These are phyloP conservation scores for Suhomyces canberraensis DNA, from an alignment of 805 yeast species.

Conservation along the genomic window DNA sequence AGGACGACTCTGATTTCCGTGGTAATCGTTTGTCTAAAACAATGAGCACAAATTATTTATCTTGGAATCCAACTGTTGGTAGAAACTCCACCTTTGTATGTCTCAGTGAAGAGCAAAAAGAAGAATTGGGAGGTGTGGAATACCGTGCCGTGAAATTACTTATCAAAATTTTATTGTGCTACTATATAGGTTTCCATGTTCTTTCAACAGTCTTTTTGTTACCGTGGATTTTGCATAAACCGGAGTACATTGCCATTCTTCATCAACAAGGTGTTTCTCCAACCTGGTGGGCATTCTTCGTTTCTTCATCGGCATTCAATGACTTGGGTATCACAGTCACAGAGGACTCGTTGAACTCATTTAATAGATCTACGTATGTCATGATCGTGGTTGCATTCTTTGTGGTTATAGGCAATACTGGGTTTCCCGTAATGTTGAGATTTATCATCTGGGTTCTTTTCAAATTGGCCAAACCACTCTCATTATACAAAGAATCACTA, in stretches of 20 bases:
- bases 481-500: conserved; percentile 67
- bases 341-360: conserved; percentile 74
- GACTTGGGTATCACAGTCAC: conserved; percentile 84
- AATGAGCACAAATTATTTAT: conserved; percentile 65
- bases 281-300: conserved; percentile 92
- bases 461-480: conserved; percentile 62
- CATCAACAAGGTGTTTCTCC: conserved; percentile 62
- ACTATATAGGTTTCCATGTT: conserved; percentile 75
- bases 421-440: conserved; percentile 82
- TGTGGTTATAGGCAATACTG: conserved; percentile 90
- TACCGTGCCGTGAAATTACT: conserved; percentile 83
- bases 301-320: conserved; percentile 74
- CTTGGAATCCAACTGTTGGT: conserved; percentile 90
- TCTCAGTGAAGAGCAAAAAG: conserved; percentile 77
- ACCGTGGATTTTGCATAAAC: conserved; percentile 49
- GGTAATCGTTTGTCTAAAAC: conserved; percentile 11
- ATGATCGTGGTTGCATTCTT: conserved; percentile 64
- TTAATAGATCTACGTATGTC: conserved; percentile 60
- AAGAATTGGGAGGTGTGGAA: conserved; percentile 96
- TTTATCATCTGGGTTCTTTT: conserved; percentile 78
- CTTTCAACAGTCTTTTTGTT: conserved; percentile 50
- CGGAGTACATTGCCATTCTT: conserved; percentile 43
- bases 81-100: conserved; percentile 90
- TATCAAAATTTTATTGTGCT: conserved; percentile 58
- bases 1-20: conserved; percentile 6